phyloP scores from a whole-genome alignment of 2,329 filamentous ascomycete species.

The Bertia moriformis region DNA sequence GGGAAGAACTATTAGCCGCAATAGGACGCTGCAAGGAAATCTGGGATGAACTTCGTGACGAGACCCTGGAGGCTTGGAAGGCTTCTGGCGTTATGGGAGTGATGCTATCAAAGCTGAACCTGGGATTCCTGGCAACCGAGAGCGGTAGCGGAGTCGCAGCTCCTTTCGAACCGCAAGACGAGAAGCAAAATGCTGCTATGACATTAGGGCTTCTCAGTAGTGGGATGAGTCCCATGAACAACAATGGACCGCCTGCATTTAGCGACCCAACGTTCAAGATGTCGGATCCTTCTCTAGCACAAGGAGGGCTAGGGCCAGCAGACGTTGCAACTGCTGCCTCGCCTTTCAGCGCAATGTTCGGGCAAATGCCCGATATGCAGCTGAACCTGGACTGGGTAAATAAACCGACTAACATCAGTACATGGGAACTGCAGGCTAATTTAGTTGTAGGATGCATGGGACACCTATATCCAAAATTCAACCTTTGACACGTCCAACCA shows the following conservation, averaged over 20 bases:
- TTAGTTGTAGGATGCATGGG: not conserved
- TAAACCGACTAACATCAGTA: not conserved
- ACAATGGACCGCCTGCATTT: not conserved
- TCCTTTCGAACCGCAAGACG: not conserved
- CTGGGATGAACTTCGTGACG: conserved; percentile 1
- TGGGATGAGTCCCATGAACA: conserved; percentile 1
- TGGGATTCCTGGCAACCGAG: not conserved
- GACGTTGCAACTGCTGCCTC: not conserved
- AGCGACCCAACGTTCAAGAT: not conserved
- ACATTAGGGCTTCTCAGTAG: not conserved
- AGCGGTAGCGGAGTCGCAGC: not conserved
- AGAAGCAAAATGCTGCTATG: conserved; percentile 1
- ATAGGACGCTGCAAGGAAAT: not conserved
- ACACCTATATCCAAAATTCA: not conserved
- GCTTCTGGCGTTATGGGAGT: not conserved
- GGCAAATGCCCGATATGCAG: not conserved
- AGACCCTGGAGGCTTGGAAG: not conserved
- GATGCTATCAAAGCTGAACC: not conserved
- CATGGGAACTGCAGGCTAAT: not conserved
- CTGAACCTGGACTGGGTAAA: not conserved
- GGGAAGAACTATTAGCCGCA: not conserved
- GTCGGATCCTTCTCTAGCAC: not conserved
- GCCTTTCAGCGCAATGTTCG: not conserved
- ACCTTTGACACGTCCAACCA: not conserved
- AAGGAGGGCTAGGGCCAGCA: not conserved